Conservation (phyloP, 163 green algal genomes). For the Chlamydomonas reinhardtii region DNA sequence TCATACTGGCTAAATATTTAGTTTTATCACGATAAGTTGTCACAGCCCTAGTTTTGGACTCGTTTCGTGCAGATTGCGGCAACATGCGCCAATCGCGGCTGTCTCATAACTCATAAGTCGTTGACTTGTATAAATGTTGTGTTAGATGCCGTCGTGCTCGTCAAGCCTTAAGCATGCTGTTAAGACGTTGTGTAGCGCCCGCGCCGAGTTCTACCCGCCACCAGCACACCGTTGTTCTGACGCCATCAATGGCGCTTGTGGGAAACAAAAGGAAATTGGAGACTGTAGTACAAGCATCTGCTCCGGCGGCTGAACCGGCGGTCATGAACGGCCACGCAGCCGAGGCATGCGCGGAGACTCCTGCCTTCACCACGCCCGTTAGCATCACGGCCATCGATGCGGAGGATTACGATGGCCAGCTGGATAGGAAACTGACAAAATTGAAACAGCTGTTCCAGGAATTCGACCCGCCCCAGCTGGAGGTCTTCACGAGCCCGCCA, state of each 20-base stretch:
- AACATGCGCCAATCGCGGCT: too few species aligned
- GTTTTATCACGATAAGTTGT: too few species aligned
- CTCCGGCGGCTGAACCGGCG: background rate
- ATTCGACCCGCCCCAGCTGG: conserved; percentile 42
- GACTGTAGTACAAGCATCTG: background rate
- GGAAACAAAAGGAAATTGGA: background rate
- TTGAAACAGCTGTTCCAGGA: conserved; percentile 47
- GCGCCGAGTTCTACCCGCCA: too few species aligned
- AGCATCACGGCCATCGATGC: conserved; percentile 40
- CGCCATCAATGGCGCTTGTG: background rate
- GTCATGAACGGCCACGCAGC: too few species aligned
- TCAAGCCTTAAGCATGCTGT: too few species aligned
- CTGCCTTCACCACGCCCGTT: conserved; percentile 42
- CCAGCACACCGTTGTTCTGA: background rate
- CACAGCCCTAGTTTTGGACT: too few species aligned
- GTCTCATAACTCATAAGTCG: too few species aligned
- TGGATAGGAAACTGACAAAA: conserved; percentile 45
- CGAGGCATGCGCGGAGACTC: too few species aligned
- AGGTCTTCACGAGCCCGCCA: conserved; percentile 38
- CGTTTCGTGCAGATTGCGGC: too few species aligned
- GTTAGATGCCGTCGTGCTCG: too few species aligned
- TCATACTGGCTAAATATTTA: too few species aligned
- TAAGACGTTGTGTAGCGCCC: background rate
- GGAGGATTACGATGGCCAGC: conserved; percentile 15
- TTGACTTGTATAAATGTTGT: too few species aligned